phyloP scores from a whole-genome alignment of 2,329 filamentous ascomycete genomes.

The Cladosporium sp. region DNA sequence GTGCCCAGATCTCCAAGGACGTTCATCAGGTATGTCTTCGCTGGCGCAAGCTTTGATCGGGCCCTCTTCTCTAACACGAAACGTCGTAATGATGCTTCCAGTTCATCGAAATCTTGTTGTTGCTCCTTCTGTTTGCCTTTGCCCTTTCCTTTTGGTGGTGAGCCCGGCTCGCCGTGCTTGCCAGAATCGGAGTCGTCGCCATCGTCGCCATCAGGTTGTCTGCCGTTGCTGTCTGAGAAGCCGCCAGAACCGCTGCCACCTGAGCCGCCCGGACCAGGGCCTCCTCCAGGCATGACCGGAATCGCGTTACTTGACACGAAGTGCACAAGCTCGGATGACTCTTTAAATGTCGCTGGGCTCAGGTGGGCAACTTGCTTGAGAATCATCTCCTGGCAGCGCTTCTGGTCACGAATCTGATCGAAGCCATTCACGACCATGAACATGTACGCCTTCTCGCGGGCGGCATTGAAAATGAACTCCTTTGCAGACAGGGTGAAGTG shows the following conservation, averaged over 20 bases:
- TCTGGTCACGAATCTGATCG: constrained; percentile 89
- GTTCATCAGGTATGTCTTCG: constrained; percentile 92
- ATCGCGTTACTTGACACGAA: constrained; percentile 98
- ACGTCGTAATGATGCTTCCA: constrained; percentile 83
- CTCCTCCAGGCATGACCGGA: constrained; percentile 64
- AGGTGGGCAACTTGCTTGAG: constrained; percentile 82
- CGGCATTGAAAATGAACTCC: constrained; percentile 95
- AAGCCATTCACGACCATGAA: constrained; percentile 99
- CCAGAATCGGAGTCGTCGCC: constrained; percentile 56
- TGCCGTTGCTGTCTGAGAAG: constrained; percentile 41
- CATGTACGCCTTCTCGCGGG: constrained; percentile 95
- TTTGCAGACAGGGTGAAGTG: constrained; percentile 98
- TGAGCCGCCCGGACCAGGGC: constrained; percentile 53
- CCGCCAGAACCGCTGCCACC: constrained; percentile 35
- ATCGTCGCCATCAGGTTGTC: constrained; percentile 35
- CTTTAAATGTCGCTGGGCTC: constrained; percentile 92
- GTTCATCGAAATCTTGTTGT: constrained; percentile 80
- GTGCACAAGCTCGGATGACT: constrained; percentile 88
- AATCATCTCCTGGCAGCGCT: constrained; percentile 88
- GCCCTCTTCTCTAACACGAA: constrained; percentile 97
- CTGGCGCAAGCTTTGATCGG: constrained; percentile 90
- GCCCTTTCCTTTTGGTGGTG: constrained; percentile 62
- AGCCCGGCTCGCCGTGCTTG: constrained; percentile 51
- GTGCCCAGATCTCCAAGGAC: constrained; percentile 83
- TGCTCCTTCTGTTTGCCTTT: constrained; percentile 79